Percentiles rank a stretch among this genome's conserved stretches.
Conservation (phyloP, 2,329 filamentous ascomycete genomes). For the Botrytis hyacinthi region DNA sequence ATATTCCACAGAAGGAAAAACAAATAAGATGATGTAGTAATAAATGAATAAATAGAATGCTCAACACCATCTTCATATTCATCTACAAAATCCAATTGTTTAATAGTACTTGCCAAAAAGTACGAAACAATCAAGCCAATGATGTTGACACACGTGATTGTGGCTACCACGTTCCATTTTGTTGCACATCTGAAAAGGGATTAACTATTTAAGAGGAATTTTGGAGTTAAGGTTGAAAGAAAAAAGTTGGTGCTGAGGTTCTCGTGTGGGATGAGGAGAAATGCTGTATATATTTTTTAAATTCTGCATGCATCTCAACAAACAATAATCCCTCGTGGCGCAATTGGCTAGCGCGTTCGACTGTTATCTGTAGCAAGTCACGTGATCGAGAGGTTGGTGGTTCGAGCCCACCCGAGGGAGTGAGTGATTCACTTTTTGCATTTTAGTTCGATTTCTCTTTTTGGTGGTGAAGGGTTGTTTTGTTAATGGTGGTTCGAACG, state of each 20-base stretch:
- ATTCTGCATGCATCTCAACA: accelerated
- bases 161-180: neutral
- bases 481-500: neutral
- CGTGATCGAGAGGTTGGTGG: slow-evolving; percentile 9
- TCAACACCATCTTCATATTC: neutral
- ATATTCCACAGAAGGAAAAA: neutral
- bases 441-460: neutral
- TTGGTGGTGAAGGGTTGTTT: too few species aligned
- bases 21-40: neutral
- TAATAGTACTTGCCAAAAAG: too few species aligned
- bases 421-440: accelerated
- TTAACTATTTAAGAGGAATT: neutral
- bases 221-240: neutral
- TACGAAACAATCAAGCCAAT: neutral
- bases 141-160: neutral
- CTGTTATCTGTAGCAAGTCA: neutral
- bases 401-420: neutral
- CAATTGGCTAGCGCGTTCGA: slow-evolving; percentile 14
- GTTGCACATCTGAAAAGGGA: neutral
- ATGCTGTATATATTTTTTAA: neutral
- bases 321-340: slow-evolving; percentile 5
- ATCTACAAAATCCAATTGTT: neutral
- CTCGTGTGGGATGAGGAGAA: too few species aligned
- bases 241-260: too few species aligned
- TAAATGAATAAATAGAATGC: neutral